These are phyloP conservation scores for Verticillium klebahnii DNA, from an alignment of 2,329 filamentous ascomycete species.

Conservation along the genomic window DNA sequence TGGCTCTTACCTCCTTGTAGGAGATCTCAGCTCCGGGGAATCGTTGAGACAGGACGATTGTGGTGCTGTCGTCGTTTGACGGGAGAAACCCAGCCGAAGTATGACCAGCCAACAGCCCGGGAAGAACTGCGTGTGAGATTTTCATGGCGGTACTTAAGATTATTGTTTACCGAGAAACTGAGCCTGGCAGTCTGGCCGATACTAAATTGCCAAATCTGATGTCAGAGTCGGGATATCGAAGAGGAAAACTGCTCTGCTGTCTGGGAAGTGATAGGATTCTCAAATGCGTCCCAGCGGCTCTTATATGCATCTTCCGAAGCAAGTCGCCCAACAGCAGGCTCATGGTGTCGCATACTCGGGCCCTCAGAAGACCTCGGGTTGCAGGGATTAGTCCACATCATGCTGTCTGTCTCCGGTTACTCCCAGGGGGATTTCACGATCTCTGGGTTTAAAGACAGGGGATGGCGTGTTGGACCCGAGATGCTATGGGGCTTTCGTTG, in stretches of 20 bases:
- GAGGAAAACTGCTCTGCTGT: too few relatives aligned
- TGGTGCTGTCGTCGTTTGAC: neutral
- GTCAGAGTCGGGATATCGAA: too few relatives aligned
- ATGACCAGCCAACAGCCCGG: neutral
- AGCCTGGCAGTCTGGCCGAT: too few relatives aligned
- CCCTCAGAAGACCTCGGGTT: neutral
- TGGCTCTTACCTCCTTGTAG: neutral
- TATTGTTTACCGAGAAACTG: too few relatives aligned
- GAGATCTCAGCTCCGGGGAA: conserved; percentile 2
- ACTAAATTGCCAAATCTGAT: too few relatives aligned
- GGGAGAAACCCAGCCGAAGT: neutral
- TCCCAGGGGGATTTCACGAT: neutral
- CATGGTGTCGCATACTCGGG: neutral
- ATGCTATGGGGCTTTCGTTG: neutral
- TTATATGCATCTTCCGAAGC: too few relatives aligned
- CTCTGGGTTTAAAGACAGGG: neutral
- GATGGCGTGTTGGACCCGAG: neutral
- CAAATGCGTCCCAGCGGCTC: too few relatives aligned
- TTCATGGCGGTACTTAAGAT: neutral
- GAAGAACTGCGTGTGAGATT: neutral
- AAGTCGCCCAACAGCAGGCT: too few relatives aligned
- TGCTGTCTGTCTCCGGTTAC: neutral
- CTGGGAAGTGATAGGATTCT: too few relatives aligned
- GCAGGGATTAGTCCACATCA: neutral
- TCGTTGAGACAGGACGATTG: neutral